These are phyloP conservation scores for Akebia trifoliata DNA, from an alignment of 164 flowering plant species.

Conservation along the genomic window DNA sequence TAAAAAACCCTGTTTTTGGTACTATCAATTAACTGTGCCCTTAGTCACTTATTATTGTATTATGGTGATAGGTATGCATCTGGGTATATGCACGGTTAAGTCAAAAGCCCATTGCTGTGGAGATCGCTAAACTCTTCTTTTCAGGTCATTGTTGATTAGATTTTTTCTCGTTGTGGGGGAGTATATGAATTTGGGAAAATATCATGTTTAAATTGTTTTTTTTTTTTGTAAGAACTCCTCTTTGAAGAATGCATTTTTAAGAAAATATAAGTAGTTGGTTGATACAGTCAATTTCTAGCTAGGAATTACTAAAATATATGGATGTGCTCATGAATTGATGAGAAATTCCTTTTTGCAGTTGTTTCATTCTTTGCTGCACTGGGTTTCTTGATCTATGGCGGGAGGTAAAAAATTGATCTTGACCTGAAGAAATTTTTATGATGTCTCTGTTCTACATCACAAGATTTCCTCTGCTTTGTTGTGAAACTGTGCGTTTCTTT, in stretches of 20 bases:
- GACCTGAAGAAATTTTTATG: not conserved
- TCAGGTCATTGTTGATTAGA: constrained; percentile 38
- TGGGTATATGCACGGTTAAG: constrained; percentile 48
- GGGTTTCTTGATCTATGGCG: constrained; percentile 78
- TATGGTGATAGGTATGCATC: constrained; percentile 42
- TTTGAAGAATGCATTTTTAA: not conserved
- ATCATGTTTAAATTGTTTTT: not conserved
- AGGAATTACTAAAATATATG: not conserved
- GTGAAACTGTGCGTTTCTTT: not conserved
- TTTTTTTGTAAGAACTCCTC: not conserved
- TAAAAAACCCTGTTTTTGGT: not conserved
- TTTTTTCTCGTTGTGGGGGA: not conserved
- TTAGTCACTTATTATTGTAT: constrained; percentile 1
- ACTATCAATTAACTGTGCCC: not conserved
- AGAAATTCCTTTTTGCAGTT: constrained; percentile 36
- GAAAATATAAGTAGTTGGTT: not conserved
- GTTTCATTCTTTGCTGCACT: constrained; percentile 70
- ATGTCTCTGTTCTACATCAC: not conserved
- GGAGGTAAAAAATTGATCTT: constrained; percentile 46
- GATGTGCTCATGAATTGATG: constrained; percentile 1
- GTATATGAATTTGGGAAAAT: not conserved
- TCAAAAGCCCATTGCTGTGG: constrained; percentile 28
- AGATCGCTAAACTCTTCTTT: constrained; percentile 52
- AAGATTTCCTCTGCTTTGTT: not conserved
- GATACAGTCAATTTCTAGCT: not conserved